Evolutionary conservation across 441 rosid genomes (phyloP).

Genomic region (Aquilaria agallochum): DNA sequence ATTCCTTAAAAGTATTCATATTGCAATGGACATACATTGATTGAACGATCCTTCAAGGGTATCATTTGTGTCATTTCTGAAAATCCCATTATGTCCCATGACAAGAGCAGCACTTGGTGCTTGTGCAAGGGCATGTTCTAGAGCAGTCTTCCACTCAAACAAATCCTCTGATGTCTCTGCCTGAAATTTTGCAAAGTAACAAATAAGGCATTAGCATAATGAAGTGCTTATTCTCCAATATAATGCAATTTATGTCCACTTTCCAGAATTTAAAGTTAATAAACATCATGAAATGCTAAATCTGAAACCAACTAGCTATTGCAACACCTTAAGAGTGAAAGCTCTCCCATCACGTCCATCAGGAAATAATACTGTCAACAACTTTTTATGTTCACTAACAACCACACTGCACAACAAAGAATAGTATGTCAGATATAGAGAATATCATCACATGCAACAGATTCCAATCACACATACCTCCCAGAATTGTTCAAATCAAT

Average conservation of each 20-base stretch:
- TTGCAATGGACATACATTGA: constrained; percentile 51
- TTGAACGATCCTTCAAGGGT: constrained; percentile 73
- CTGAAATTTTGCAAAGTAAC: constrained; percentile 34
- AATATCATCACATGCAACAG: constrained; percentile 15
- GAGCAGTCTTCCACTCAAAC: constrained; percentile 93
- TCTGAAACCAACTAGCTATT: constrained; percentile 1
- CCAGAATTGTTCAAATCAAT: constrained; percentile 98
- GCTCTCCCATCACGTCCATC: constrained; percentile 99
- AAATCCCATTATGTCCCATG: constrained; percentile 95
- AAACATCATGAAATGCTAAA: constrained; percentile 6
- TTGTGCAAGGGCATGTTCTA: constrained; percentile 89
- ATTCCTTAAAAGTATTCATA: constrained; percentile 8
- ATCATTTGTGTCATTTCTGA: constrained; percentile 67
- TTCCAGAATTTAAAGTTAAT: neutral
- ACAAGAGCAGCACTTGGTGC: constrained; percentile 98
- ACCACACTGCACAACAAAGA: constrained; percentile 66
- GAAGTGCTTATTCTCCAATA: constrained; percentile 4
- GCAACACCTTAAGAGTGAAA: constrained; percentile 91
- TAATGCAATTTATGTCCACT: neutral
- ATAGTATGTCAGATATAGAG: constrained; percentile 21
- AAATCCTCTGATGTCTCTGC: constrained; percentile 96
- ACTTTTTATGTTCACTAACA: constrained; percentile 92
- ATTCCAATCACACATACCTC: constrained; percentile 46
- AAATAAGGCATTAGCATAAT: constrained; percentile 7
- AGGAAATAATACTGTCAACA: constrained; percentile 93